Conservation (phyloP, 2,329 filamentous ascomycete species). For the Coleophoma eucalyptorum region DNA sequence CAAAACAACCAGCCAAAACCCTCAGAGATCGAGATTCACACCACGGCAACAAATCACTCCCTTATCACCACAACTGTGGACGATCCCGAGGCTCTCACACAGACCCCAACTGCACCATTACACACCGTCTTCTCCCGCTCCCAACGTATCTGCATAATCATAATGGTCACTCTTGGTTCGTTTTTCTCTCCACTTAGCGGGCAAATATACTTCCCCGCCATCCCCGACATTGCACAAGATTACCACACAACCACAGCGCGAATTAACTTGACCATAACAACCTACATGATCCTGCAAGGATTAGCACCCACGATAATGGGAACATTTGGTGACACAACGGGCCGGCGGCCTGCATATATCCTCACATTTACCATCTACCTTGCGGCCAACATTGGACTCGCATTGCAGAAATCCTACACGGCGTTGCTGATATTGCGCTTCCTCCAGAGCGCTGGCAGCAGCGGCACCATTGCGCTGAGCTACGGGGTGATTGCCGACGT, state of each 20-base stretch:
- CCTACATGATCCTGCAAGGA: slow-evolving; percentile 40
- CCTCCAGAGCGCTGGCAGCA: slow-evolving; percentile 49
- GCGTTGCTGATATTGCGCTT: slow-evolving; percentile 48
- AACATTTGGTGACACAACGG: slow-evolving; percentile 50
- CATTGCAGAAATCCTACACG: slow-evolving; percentile 40
- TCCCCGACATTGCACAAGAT: slow-evolving; percentile 16
- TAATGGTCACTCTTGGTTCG: background rate
- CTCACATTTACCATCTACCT: slow-evolving; percentile 48
- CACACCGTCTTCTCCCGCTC: too few relatives aligned
- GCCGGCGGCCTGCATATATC: slow-evolving; percentile 51
- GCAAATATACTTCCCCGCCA: slow-evolving; percentile 24
- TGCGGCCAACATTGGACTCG: slow-evolving; percentile 49
- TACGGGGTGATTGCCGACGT: slow-evolving; percentile 60
- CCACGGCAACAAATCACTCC: too few relatives aligned
- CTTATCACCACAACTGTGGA: too few relatives aligned
- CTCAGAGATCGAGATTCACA: too few relatives aligned
- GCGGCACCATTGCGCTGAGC: slow-evolving; percentile 48
- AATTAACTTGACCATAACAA: slow-evolving; percentile 24
- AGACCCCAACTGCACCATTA: too few relatives aligned
- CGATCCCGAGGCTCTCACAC: too few relatives aligned
- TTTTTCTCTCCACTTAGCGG: slow-evolving; percentile 2
- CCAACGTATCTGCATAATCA: too few relatives aligned
- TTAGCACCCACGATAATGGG: slow-evolving; percentile 24
- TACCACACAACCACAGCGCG: slow-evolving; percentile 15
- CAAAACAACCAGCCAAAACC: too few relatives aligned